A percentile compares a stretch with the other conserved stretches of the same genome.
Conservation (phyloP, 2,329 filamentous ascomycete genomes). For the Diaporthe aspalathi region DNA sequence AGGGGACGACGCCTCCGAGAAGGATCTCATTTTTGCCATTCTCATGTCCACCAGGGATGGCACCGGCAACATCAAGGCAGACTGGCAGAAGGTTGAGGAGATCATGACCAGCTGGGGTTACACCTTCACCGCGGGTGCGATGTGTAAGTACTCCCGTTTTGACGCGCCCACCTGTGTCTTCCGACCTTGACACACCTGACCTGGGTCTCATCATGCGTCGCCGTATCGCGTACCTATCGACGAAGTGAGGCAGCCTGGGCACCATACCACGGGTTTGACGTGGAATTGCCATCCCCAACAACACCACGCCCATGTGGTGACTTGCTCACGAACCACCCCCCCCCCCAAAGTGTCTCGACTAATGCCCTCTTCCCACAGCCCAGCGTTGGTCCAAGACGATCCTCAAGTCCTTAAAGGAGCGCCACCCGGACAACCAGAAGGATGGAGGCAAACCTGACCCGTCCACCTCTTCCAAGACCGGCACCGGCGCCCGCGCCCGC, state of each 20-base stretch:
- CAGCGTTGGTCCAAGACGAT: conserved; percentile 38
- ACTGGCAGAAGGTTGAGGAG: conserved; percentile 30
- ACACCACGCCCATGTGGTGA: not conserved
- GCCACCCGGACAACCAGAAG: conserved; percentile 20
- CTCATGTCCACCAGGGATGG: conserved; percentile 35
- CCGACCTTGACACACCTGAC: too few relatives aligned
- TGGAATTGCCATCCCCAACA: not conserved
- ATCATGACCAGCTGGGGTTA: conserved; percentile 36
- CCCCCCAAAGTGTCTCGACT: not conserved
- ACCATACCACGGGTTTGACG: not conserved
- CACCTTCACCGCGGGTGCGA: conserved; percentile 31
- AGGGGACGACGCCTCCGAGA: conserved; percentile 36
- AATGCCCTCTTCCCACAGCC: not conserved
- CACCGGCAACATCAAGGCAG: conserved; percentile 30
- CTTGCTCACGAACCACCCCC: too few relatives aligned
- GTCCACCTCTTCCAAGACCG: conserved; percentile 28
- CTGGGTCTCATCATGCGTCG: too few relatives aligned
- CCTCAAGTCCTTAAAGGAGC: conserved; percentile 35
- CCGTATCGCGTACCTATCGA: too few relatives aligned
- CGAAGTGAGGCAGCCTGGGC: too few relatives aligned
- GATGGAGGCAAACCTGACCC: conserved; percentile 15
- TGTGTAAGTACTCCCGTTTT: conserved; percentile 33
- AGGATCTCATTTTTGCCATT: conserved; percentile 36
- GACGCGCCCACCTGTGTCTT: too few relatives aligned
- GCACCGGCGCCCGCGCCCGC: conserved; percentile 11